Evolutionary conservation across 148 eudicot genomes (phyloP).

Genomic region (Rhododendron ferrugineum): DNA sequence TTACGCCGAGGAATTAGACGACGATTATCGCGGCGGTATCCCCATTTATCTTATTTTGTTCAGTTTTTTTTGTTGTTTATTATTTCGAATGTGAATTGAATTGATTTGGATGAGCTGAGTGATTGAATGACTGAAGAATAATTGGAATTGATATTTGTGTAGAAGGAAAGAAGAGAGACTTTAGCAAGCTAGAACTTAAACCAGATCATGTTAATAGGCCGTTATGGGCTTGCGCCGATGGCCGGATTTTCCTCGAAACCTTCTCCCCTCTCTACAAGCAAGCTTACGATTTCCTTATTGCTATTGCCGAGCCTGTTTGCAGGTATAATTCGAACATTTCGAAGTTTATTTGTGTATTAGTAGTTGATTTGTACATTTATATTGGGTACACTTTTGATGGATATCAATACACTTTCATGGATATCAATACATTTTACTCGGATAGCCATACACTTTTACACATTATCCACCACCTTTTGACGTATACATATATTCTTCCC

Average conservation of each 20-base stretch:
- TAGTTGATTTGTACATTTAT: not conserved
- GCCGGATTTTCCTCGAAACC: conserved; percentile 93
- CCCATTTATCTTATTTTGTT: not conserved
- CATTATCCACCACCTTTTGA: not conserved
- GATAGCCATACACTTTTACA: no score
- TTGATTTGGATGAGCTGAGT: conserved; percentile 1
- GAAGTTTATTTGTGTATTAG: not conserved
- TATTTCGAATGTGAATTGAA: not conserved
- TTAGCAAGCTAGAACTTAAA: conserved; percentile 82
- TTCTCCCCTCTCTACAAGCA: conserved; percentile 90
- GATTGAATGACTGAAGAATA: conserved; percentile 3
- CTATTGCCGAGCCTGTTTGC: conserved; percentile 99
- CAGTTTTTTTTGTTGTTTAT: not conserved
- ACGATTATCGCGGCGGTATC: conserved; percentile 47
- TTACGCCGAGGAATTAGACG: conserved; percentile 48
- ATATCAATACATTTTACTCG: no score
- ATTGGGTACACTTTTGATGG: no score
- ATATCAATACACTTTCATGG: no score
- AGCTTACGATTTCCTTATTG: conserved; percentile 97
- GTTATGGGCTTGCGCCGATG: conserved; percentile 98
- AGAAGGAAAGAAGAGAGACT: conserved; percentile 74
- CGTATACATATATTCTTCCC: not conserved
- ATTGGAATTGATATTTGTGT: not conserved
- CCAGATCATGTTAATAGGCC: conserved; percentile 88
- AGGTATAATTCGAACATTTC: conserved; percentile 35